phyloP scores from a whole-genome alignment of 306 rosid species.

The Neltuma alba region DNA sequence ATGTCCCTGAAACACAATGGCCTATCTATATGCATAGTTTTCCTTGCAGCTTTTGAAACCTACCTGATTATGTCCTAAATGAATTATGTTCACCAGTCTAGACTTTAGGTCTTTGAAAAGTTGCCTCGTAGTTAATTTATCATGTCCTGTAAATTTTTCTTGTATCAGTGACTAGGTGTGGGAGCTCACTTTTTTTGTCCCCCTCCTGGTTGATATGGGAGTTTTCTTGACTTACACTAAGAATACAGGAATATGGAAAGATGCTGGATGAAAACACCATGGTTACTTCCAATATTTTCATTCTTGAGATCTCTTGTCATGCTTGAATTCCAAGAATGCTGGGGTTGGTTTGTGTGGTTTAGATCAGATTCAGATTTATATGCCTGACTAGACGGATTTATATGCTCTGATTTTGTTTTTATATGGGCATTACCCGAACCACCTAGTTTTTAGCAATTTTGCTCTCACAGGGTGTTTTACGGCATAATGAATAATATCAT shows the following conservation, averaged over 20 bases:
- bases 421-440: neutral
- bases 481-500: neutral
- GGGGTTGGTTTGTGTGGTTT: neutral
- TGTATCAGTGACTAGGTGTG: too few relatives aligned
- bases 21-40: neutral
- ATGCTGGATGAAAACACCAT: neutral
- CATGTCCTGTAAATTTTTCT: neutral
- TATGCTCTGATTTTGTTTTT: neutral
- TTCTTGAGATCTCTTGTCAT: neutral
- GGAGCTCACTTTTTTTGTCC: too few relatives aligned
- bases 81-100: neutral
- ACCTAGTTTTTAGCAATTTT: neutral
- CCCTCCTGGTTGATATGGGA: neutral
- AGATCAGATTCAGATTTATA: neutral
- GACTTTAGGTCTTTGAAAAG: neutral
- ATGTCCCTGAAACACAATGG: neutral
- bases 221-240: too few relatives aligned
- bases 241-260: neutral
- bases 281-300: neutral
- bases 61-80: too few relatives aligned
- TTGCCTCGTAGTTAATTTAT: neutral
- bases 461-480: neutral
- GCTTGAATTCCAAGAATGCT: neutral
- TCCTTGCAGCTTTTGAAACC: too few relatives aligned
- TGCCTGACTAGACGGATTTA: neutral